These are phyloP conservation scores for Candida schatavii DNA, from an alignment of 805 yeast species.

Conservation along the genomic window DNA sequence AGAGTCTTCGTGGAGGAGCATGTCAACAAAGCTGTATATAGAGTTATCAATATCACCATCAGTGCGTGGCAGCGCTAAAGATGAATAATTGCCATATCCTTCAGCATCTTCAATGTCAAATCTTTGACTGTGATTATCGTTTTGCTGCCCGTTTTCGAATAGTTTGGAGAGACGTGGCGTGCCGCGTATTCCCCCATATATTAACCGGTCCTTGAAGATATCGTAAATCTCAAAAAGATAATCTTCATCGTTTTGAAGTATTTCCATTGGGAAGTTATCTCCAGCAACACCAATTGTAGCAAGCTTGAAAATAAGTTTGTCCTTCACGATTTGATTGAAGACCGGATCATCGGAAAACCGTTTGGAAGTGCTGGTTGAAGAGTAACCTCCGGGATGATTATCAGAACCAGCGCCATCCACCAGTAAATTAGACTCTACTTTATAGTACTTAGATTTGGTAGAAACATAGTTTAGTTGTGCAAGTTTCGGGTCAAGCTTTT, in stretches of 20 bases:
- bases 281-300: constrained; percentile 37
- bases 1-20: background rate
- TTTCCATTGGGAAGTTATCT: constrained; percentile 23
- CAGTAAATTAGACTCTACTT: background rate
- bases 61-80: background rate
- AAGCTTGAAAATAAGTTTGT: constrained; percentile 33
- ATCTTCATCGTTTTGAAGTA: constrained; percentile 19
- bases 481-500: constrained; percentile 21
- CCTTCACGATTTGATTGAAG: constrained; percentile 29
- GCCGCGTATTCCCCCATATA: background rate
- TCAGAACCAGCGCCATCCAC: background rate
- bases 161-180: constrained; percentile 11
- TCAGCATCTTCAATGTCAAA: too few relatives aligned
- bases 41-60: constrained; percentile 7
- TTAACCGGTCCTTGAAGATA: constrained; percentile 28
- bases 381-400: background rate
- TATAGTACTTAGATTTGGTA: constrained; percentile 21
- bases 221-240: constrained; percentile 30
- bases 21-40: background rate
- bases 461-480: constrained; percentile 25
- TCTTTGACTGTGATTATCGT: too few relatives aligned
- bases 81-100: too few relatives aligned
- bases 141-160: background rate
- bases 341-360: constrained; percentile 29
- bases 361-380: constrained; percentile 3